Evolutionary conservation across 495 filamentous ascomycete genomes (phyloP).

Genomic region (Jackrogersella multiformis): DNA sequence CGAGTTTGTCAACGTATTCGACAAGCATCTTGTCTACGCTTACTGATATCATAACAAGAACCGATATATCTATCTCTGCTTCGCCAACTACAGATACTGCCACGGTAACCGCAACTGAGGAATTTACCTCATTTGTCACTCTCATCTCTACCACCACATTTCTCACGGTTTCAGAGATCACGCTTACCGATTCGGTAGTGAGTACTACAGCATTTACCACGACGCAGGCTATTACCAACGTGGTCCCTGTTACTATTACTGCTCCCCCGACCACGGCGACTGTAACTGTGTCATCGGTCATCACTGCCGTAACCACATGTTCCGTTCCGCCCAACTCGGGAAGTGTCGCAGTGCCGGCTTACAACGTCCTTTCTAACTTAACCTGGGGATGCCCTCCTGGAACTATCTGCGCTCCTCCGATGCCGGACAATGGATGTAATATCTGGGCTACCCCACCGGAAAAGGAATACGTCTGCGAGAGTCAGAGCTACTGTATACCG

Average conservation of each 20-base stretch:
- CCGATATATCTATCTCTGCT: constrained; percentile 34
- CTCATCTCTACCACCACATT: constrained; percentile 44
- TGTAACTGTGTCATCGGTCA: constrained; percentile 44
- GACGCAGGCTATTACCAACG: constrained; percentile 41
- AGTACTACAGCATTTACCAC: constrained; percentile 47
- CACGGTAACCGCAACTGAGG: constrained; percentile 38
- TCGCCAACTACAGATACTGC: constrained; percentile 39
- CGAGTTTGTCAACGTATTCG: constrained; percentile 33
- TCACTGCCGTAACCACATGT: constrained; percentile 47
- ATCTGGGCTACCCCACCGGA: constrained; percentile 64
- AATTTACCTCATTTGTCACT: constrained; percentile 42
- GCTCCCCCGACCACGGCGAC: constrained; percentile 32
- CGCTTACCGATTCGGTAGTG: constrained; percentile 45
- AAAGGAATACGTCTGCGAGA: constrained; percentile 61
- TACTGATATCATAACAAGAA: constrained; percentile 43
- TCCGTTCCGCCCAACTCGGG: constrained; percentile 37
- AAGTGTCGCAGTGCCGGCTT: constrained; percentile 17
- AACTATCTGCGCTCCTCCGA: constrained; percentile 64
- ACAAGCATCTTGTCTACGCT: constrained; percentile 39
- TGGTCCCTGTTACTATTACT: constrained; percentile 41
- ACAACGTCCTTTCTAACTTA: constrained; percentile 44
- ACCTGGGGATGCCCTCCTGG: constrained; percentile 73
- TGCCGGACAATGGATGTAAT: constrained; percentile 60
- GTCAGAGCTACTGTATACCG: constrained; percentile 61
- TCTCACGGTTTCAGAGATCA: constrained; percentile 37